Base-by-base conservation (phyloP, 2,329 filamentous ascomycete species). In the Tolypocladium endophyticum region DNA sequence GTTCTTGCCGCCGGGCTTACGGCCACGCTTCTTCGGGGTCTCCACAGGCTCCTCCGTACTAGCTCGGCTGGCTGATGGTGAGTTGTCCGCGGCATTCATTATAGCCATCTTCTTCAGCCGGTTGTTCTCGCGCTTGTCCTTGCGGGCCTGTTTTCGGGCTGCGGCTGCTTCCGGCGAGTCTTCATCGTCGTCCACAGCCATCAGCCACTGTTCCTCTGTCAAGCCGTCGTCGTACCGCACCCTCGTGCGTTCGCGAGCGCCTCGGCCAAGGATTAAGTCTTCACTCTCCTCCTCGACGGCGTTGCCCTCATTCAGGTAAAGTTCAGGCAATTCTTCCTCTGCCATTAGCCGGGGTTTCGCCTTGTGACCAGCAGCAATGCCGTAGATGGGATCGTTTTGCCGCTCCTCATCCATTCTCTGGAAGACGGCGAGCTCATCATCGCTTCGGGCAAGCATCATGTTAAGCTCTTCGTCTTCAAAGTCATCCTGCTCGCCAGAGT, bases 391-490 rank as follows among this genome's bases (percentile, higher is more conserved):
- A 55, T 85, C 85, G 62, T 77, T 83, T 12, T 77, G 68, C 60
- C 94, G 85, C 61, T 95, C 86, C 60, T 86, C 83, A 66, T 99
- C 94, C 62, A 99, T 84, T 66, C 87, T 78, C 69, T 92, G 89
- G 83, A 99, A 99, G 1, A 86, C 70, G 7, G 63, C 62, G 25
- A 97, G 74, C 72, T 99, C 94, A 0, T 87, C 80, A 11, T 97
- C 93, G 53, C 81, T 91, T 65, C 94, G 89, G 62, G 94, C 92
- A 76, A 97, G 88, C 62, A 99, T 89, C 78, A 94, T 81, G 70
- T 99, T 99, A 64, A 99, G 79, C 71, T 99, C 94, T 61, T 99
- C 94, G 64, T 99, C 94, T 66, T 99, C 94, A 90, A 97, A 96
- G 73, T 99, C 94, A 61, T 97, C 92, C 68, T 95, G 90, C 64